A percentile compares a stretch with the other conserved stretches of the same genome.
Conservation (phyloP, 2,329 filamentous ascomycete species). For the Coleophoma cylindrospora region DNA sequence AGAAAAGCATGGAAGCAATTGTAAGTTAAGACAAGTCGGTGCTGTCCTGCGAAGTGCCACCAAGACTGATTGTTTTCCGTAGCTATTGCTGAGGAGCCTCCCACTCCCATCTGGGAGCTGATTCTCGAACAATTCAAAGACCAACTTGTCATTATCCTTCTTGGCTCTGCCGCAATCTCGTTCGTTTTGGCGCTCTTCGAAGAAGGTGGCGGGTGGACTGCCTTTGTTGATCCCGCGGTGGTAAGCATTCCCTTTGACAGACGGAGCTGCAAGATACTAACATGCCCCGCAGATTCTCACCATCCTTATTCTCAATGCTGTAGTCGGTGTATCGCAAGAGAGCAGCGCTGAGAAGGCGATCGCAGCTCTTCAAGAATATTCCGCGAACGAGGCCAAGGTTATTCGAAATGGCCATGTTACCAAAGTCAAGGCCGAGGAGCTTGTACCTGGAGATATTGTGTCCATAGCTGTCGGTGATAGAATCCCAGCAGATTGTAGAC, state of each 20-base stretch:
- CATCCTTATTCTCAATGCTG: constrained; percentile 91
- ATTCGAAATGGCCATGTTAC: constrained; percentile 71
- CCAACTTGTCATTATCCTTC: constrained; percentile 90
- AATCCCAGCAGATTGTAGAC: constrained; percentile 89
- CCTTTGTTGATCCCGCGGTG: constrained; percentile 93
- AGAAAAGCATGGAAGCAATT: constrained; percentile 60
- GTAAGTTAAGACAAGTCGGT: constrained; percentile 37
- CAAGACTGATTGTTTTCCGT: constrained; percentile 15
- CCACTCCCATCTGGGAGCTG: constrained; percentile 92
- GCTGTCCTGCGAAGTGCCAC: not conserved
- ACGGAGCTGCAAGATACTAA: too few relatives aligned
- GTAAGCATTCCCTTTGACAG: constrained; percentile 48
- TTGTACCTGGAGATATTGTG: constrained; percentile 92
- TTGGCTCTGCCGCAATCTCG: constrained; percentile 88
- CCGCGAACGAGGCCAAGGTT: constrained; percentile 94
- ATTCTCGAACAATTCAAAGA: constrained; percentile 99
- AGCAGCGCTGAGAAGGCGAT: constrained; percentile 98
- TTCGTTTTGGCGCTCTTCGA: constrained; percentile 93
- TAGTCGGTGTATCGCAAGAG: constrained; percentile 97
- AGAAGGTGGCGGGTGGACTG: constrained; percentile 89
- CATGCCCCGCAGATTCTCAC: constrained; percentile 69
- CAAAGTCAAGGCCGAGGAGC: constrained; percentile 89
- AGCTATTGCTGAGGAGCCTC: constrained; percentile 83
- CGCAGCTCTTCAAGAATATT: constrained; percentile 96
- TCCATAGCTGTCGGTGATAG: constrained; percentile 86